Percentiles rank a stretch among this genome's conserved stretches.
Conservation (phyloP, 1,284 basidiomycete genomes). For the Marasmius tenuissimus region DNA sequence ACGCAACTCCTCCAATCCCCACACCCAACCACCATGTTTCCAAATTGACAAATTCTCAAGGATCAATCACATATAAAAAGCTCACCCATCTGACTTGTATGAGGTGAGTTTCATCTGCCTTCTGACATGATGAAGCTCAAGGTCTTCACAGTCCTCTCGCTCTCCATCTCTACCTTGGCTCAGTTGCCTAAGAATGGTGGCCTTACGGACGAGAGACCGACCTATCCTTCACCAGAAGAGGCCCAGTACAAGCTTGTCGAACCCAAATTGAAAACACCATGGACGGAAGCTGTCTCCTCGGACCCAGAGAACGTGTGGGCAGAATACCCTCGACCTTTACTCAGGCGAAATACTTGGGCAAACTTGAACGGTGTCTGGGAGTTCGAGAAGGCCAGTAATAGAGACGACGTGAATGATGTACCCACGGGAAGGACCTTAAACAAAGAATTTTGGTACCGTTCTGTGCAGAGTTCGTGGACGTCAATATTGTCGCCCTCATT, state of each 20-base stretch:
- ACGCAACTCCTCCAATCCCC: too few species aligned
- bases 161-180: background rate
- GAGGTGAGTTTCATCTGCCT: background rate
- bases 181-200: slow-evolving; percentile 16
- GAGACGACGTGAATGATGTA: slow-evolving; percentile 8
- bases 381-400: slow-evolving; percentile 10
- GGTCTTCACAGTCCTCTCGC: background rate
- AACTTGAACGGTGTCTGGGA: slow-evolving; percentile 17
- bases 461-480: slow-evolving; percentile 13
- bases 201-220: slow-evolving; percentile 12
- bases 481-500: background rate
- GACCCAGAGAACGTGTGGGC: slow-evolving; percentile 12
- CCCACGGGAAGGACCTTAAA: slow-evolving; percentile 11
- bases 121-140: background rate
- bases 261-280: slow-evolving; percentile 16
- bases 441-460: slow-evolving; percentile 16
- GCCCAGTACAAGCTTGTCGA: slow-evolving; percentile 14
- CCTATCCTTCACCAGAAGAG: slow-evolving; percentile 14
- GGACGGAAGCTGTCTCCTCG: slow-evolving; percentile 14
- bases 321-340: slow-evolving; percentile 13
- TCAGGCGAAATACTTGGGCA: slow-evolving; percentile 12
- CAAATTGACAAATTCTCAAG: too few species aligned
- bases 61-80: too few species aligned
- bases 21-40: too few species aligned
- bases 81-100: too few species aligned